phyloP scores from a whole-genome alignment of 371 early-diverging fungal genomes.

The Chytridium lagenaria region DNA sequence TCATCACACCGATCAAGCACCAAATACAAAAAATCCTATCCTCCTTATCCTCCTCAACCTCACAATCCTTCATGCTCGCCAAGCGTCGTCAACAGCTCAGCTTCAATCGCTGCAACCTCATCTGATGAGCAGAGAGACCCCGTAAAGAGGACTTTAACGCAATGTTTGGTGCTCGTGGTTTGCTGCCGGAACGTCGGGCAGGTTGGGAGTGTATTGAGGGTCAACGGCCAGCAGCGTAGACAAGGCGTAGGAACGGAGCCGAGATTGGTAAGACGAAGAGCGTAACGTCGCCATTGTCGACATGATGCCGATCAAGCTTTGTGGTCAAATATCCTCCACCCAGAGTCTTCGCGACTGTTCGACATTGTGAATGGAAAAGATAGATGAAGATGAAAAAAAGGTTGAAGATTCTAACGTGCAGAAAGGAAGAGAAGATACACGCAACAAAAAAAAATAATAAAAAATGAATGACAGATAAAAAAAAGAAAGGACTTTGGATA shows the following conservation, averaged over 20 bases:
- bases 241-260: slow-evolving; percentile 76
- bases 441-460: background rate
- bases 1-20: slow-evolving; percentile 75
- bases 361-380: background rate
- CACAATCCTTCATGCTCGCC: slow-evolving; percentile 75
- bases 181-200: no score
- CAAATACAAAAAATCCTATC: slow-evolving; percentile 69
- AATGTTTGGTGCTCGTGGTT: no score
- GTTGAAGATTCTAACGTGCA: no score
- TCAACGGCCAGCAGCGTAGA: slow-evolving; percentile 66
- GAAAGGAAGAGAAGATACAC: background rate
- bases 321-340: slow-evolving; percentile 4
- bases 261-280: slow-evolving; percentile 44
- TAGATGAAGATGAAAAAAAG: background rate
- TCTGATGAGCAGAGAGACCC: slow-evolving; percentile 62
- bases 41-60: slow-evolving; percentile 72
- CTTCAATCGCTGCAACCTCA: slow-evolving; percentile 74
- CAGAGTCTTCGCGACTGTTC: slow-evolving; percentile 10
- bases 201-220: no score
- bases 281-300: background rate
- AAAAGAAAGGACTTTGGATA: background rate
- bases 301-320: slow-evolving; percentile 20
- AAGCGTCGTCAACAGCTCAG: slow-evolving; percentile 68
- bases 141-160: slow-evolving; percentile 72
- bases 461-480: background rate